These are phyloP conservation scores for Pinus tabuliformis DNA, from an alignment of 75 land plant genomes.

Conservation along the genomic window DNA sequence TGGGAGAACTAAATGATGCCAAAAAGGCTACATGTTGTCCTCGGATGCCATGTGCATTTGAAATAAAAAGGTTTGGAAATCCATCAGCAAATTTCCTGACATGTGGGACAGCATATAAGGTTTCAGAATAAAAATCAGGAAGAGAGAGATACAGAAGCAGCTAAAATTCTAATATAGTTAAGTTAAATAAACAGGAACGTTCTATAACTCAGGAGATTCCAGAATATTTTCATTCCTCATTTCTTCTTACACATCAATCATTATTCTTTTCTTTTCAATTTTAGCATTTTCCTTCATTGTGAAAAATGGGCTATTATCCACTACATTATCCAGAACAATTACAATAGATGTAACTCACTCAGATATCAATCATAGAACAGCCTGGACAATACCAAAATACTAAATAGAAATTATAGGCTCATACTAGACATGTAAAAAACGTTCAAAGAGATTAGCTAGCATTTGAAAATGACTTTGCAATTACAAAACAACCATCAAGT, in stretches of 20 bases:
- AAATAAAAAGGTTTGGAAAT: constrained; percentile 91
- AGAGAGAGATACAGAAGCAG: not conserved
- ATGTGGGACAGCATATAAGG: constrained; percentile 5
- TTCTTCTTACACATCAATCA: not conserved
- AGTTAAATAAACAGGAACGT: not conserved
- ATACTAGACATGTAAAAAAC: not conserved
- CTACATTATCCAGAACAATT: not conserved
- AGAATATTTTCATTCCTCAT: not conserved
- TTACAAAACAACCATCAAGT: not conserved
- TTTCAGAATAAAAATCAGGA: not conserved
- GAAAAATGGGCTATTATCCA: not conserved
- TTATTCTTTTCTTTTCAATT: not conserved
- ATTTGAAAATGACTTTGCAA: not conserved
- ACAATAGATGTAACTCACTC: not conserved
- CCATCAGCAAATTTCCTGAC: constrained; percentile 90
- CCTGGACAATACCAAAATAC: not conserved
- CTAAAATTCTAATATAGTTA: not conserved
- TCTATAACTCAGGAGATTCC: not conserved
- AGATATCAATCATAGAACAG: not conserved
- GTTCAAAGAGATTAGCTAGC: not conserved
- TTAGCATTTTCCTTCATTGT: not conserved
- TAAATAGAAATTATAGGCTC: not conserved
- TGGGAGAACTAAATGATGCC: constrained; percentile 94
- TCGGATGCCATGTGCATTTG: constrained; percentile 92
- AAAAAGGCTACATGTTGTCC: constrained; percentile 95